A percentile compares a stretch with the other conserved stretches of the same genome.
Conservation (phyloP, 768 basidiomycete species). For the Xanthoconium purpureum region DNA sequence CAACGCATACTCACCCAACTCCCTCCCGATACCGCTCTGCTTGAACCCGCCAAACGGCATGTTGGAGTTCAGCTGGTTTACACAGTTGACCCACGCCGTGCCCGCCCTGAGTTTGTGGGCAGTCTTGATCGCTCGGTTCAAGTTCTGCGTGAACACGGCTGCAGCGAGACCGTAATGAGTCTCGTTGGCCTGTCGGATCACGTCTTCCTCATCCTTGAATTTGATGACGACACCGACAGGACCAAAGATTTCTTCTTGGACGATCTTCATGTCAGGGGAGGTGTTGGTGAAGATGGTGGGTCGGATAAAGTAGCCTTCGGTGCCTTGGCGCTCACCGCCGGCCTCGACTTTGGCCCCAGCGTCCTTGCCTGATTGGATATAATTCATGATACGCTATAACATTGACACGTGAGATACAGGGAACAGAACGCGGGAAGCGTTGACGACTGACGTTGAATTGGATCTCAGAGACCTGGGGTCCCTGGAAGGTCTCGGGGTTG, state of each 20-base stretch:
- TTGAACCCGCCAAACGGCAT: slow-evolving; percentile 88
- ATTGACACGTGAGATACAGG: neutral
- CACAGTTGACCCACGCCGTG: slow-evolving; percentile 62
- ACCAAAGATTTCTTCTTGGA: slow-evolving; percentile 75
- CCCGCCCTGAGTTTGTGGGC: slow-evolving; percentile 80
- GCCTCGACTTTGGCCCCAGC: slow-evolving; percentile 64
- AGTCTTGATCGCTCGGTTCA: slow-evolving; percentile 68
- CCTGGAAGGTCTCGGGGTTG: slow-evolving; percentile 54
- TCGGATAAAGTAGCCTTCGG: slow-evolving; percentile 64
- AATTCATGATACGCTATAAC: slow-evolving; percentile 67
- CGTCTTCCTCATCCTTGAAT: slow-evolving; percentile 69
- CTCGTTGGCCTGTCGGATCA: slow-evolving; percentile 77
- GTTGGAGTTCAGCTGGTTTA: slow-evolving; percentile 29
- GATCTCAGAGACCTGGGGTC: slow-evolving; percentile 73
- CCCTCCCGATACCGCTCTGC: slow-evolving; percentile 77
- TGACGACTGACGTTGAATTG: slow-evolving; percentile 63
- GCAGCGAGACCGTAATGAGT: slow-evolving; percentile 84
- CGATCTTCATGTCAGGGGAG: slow-evolving; percentile 69
- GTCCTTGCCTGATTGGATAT: slow-evolving; percentile 72
- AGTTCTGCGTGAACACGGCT: slow-evolving; percentile 78
- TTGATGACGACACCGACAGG: slow-evolving; percentile 75
- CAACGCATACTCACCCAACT: slow-evolving; percentile 74
- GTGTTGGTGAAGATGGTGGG: slow-evolving; percentile 76
- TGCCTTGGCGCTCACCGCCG: slow-evolving; percentile 62
- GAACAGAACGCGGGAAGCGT: neutral